phyloP scores from a whole-genome alignment of 2,329 filamentous ascomycete species.

The Colletotrichum graminicola region DNA sequence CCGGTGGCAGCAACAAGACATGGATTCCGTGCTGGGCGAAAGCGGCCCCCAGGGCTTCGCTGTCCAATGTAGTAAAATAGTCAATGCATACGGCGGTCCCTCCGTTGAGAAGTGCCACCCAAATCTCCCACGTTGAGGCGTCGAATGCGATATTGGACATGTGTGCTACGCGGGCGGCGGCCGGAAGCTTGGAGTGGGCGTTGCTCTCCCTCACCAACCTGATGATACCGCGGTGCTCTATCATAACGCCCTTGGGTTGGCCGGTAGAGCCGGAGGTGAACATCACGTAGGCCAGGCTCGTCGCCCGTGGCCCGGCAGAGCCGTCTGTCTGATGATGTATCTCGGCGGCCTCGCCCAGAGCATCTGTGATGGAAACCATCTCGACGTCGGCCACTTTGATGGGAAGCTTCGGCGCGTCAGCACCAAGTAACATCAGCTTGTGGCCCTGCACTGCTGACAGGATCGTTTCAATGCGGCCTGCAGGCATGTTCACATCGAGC shows the following conservation, averaged over 20 bases:
- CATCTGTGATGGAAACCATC: background rate
- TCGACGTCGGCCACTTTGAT: background rate
- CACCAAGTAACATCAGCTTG: background rate
- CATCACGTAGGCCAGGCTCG: constrained; percentile 13
- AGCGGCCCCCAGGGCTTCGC: background rate
- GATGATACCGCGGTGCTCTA: constrained; percentile 18
- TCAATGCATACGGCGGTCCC: constrained; percentile 4
- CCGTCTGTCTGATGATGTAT: background rate
- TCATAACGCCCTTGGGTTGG: constrained; percentile 5
- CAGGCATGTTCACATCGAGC: constrained; percentile 5
- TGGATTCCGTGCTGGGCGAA: background rate
- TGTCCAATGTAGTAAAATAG: constrained; percentile 12
- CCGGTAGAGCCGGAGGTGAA: constrained; percentile 19
- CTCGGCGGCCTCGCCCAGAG: background rate
- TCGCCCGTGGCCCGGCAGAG: background rate
- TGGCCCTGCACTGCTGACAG: background rate
- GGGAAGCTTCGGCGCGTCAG: background rate
- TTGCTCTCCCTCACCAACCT: constrained; percentile 2
- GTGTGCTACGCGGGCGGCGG: background rate
- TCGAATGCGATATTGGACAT: constrained; percentile 10
- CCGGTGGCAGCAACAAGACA: background rate
- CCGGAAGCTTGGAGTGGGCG: background rate
- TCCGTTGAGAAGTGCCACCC: constrained; percentile 2
- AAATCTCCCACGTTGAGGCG: constrained; percentile 16
- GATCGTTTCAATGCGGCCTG: background rate